Evolutionary conservation across 805 yeast species (phyloP), one percentile per base, ranked within the genome.

Genomic region (Pichia occidentalis): DNA sequence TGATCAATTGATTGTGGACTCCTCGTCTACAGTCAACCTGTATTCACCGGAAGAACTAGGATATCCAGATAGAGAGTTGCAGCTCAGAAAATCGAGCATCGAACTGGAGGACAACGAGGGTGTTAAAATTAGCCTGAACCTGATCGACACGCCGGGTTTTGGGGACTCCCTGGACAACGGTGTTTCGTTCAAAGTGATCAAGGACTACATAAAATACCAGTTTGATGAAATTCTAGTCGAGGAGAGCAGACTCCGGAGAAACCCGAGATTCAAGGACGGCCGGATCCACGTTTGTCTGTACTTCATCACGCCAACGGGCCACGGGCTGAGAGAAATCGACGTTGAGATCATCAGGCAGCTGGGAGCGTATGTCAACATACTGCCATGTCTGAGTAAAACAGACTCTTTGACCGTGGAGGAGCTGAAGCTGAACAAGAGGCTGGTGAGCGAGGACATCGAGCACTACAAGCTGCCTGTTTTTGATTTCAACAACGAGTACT

Each of bases 51-150:
- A 79, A 25, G 85, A 80, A 47, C 65, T 73, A n/a, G 56, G 54
- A 4, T 55, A 65, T 7, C 60, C 67, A 1, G 74, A 68, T 34
- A 61, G 74, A 37, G 77, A 71, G 18, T 64, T 83, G 52, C 78
- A 77, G 36, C 60, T 84, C 45, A 70, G 94, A 51, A 86, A 80
- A 50, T 88, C 84, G 39, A 75, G 73, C 32, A 92, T 84, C n/a
- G 94, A 84, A 54, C 64, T 84, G 49, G 92, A 84, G 54, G 94
- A 84, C 54, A 80, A 80, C 46, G 92, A 84, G 57, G 92, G 94
- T 40, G 85, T 80, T 48, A 83, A 82, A 64, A 84, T 84, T 50
- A 76, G 80, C 37, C 58, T 84, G 48, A 79, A 81, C 47, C 69
- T 84, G 38, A 80, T 85, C 44, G 94, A 84, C 57, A 83, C 92